These are phyloP conservation scores for Leptographium procerum DNA, from an alignment of 2,329 filamentous ascomycete genomes.

Conservation along the genomic window DNA sequence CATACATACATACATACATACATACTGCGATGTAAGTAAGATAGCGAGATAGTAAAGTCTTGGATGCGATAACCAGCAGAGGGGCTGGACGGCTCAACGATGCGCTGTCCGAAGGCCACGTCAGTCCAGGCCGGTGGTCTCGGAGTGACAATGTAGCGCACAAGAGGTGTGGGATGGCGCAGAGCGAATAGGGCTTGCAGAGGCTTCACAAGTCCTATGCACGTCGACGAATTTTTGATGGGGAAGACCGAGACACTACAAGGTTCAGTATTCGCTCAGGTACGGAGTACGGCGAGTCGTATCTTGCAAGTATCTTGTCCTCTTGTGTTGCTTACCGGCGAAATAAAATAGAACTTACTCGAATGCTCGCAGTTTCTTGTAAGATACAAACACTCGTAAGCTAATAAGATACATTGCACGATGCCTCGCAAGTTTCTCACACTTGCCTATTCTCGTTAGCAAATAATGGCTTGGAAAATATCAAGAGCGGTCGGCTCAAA, in stretches of 20 bases:
- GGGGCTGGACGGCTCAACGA: not conserved
- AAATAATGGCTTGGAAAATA: not conserved
- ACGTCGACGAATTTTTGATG: not conserved
- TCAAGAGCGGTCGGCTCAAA: not conserved
- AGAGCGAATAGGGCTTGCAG: not conserved
- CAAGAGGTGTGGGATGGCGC: not conserved
- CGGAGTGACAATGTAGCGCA: not conserved
- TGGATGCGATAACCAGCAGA: too few relatives aligned
- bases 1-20: too few relatives aligned
- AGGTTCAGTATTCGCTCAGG: not conserved
- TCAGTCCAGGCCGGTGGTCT: not conserved
- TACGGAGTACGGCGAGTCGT: too few relatives aligned
- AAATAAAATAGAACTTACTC: too few relatives aligned
- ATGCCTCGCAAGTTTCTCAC: not conserved
- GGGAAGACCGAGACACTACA: not conserved
- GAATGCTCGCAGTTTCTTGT: not conserved
- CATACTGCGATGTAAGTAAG: too few relatives aligned
- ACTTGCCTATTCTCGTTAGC: not conserved
- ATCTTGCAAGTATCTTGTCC: too few relatives aligned
- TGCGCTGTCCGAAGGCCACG: not conserved
- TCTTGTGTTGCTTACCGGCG: too few relatives aligned
- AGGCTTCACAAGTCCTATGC: not conserved
- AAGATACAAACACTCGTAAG: not conserved
- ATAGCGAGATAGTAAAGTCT: too few relatives aligned
- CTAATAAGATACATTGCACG: not conserved